Conservation (phyloP, 345 rosid species). For the Crucihimalaya himalaica region DNA sequence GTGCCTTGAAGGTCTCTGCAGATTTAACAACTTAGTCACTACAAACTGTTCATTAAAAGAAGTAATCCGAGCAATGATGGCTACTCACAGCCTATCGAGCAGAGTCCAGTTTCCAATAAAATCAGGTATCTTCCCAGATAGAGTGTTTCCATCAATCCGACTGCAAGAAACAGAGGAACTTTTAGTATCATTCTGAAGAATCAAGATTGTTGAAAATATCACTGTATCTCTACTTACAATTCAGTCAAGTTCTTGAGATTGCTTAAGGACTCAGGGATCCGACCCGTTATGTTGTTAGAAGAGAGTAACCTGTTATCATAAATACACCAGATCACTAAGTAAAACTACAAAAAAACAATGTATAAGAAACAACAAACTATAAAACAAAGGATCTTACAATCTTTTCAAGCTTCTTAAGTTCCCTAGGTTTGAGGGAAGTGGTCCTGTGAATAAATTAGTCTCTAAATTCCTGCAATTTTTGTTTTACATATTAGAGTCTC, state of each 20-base stretch:
- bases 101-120: slow-evolving; percentile 83
- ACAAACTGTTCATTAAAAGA: background rate
- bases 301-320: slow-evolving; percentile 61
- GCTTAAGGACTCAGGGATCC: slow-evolving; percentile 69
- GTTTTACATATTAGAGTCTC: background rate
- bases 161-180: slow-evolving; percentile 42
- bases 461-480: slow-evolving; percentile 58
- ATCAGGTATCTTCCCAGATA: slow-evolving; percentile 78
- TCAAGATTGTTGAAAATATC: background rate
- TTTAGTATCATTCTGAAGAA: background rate
- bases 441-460: slow-evolving; percentile 60
- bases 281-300: slow-evolving; percentile 71
- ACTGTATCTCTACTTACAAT: slow-evolving; percentile 56
- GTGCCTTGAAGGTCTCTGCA: slow-evolving; percentile 82
- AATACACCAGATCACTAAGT: slow-evolving; percentile 4
- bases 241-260: slow-evolving; percentile 64
- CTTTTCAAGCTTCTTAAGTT: slow-evolving; percentile 50
- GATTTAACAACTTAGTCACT: background rate
- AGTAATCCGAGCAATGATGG: background rate
- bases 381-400: slow-evolving; percentile 48
- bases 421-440: slow-evolving; percentile 66
- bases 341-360: too few relatives aligned
- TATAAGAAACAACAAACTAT: too few relatives aligned
- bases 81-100: slow-evolving; percentile 60
- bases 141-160: slow-evolving; percentile 71